Evolutionary conservation across 208 protist genomes (phyloP).

Genomic region (Trichomonas tenax): DNA sequence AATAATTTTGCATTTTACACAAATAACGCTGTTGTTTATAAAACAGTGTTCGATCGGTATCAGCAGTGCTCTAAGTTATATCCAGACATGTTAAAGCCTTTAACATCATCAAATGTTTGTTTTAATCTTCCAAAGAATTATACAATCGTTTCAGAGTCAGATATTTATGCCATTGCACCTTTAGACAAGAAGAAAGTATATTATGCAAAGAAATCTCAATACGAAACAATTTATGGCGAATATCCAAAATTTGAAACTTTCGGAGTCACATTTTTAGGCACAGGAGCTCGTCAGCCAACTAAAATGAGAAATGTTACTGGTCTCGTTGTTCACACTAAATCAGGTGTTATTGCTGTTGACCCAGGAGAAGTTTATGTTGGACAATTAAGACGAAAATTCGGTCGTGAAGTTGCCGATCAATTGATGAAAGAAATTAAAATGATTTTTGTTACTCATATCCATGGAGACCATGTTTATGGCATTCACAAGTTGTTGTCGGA

Average conservation of each 20-base stretch:
- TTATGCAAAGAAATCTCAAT: not conserved
- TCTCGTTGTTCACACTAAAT: not conserved
- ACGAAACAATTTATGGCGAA: not conserved
- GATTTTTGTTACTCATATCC: not conserved
- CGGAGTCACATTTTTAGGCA: not conserved
- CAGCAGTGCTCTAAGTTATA: not conserved
- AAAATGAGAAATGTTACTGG: not conserved
- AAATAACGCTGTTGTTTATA: not conserved
- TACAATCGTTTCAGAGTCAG: not conserved
- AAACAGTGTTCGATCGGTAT: not conserved
- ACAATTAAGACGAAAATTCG: not conserved
- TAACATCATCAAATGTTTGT: not conserved
- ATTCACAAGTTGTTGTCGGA: not conserved
- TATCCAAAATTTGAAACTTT: not conserved
- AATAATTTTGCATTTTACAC: not conserved
- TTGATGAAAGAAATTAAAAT: not conserved
- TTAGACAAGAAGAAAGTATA: not conserved
- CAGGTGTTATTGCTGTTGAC: not conserved
- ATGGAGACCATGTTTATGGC: not conserved
- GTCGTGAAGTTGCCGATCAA: not conserved
- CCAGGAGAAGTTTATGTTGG: not conserved
- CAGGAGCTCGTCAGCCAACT: not conserved
- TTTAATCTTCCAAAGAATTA: not conserved
- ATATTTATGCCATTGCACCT: not conserved
- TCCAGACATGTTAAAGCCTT: too few species aligned